phyloP scores from a whole-genome alignment of 106 monocot genomes.

The Chionographis japonica region DNA sequence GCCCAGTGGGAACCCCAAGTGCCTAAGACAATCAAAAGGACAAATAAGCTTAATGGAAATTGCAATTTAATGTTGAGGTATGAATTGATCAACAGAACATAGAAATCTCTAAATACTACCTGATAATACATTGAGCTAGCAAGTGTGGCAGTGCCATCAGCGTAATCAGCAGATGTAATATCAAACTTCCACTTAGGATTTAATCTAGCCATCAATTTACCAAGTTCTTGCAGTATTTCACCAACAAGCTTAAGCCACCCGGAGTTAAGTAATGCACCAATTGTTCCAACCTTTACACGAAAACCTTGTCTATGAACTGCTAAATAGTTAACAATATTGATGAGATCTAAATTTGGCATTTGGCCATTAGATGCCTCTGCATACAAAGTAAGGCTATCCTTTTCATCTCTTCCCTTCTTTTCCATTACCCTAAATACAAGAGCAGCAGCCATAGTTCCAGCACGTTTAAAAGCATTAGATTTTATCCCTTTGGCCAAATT shows the following conservation, averaged over 20 bases:
- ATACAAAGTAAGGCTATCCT: constrained; percentile 67
- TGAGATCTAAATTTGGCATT: constrained; percentile 93
- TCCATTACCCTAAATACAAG: constrained; percentile 72
- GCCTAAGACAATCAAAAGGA: constrained; percentile 37
- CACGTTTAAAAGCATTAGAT: constrained; percentile 58
- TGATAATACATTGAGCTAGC: constrained; percentile 80
- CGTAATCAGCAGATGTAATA: constrained; percentile 54
- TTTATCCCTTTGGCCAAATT: constrained; percentile 10
- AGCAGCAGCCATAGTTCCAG: constrained; percentile 87
- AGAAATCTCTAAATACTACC: constrained; percentile 29
- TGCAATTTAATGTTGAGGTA: neutral
- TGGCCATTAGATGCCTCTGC: constrained; percentile 96
- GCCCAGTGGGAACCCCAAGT: constrained; percentile 75
- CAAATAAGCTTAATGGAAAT: neutral
- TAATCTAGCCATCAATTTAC: constrained; percentile 45
- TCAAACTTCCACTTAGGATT: constrained; percentile 65
- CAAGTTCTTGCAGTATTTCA: constrained; percentile 35
- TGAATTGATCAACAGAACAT: neutral
- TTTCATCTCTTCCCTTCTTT: constrained; percentile 30
- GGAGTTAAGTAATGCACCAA: constrained; percentile 43
- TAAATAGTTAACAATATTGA: constrained; percentile 81
- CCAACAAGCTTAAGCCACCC: constrained; percentile 47
- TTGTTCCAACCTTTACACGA: constrained; percentile 50
- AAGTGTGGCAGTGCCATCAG: constrained; percentile 72
- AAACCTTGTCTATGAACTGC: constrained; percentile 87